A percentile compares a stretch with the other conserved stretches of the same genome.
These are phyloP conservation scores for Torulaspora indica DNA, from an alignment of 805 yeast species.

Conservation along the genomic window DNA sequence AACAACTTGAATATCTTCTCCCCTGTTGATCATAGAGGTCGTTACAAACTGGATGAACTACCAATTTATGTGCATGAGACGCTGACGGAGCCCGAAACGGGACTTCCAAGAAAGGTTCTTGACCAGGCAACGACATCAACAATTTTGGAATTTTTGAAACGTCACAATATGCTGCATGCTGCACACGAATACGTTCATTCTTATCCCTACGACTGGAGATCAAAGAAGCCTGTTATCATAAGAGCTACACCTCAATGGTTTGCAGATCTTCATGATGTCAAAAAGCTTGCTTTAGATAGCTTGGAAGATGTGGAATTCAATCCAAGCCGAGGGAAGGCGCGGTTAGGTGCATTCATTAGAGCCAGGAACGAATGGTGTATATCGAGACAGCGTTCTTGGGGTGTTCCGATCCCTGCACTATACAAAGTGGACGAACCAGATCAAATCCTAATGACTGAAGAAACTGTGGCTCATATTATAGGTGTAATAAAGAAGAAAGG, in stretches of 20 bases:
- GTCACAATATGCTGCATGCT: slow-evolving; percentile 43
- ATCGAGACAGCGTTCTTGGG: slow-evolving; percentile 95
- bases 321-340: slow-evolving; percentile 67
- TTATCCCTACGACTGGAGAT: slow-evolving; percentile 97
- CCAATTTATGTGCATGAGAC: slow-evolving; percentile 14
- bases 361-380: slow-evolving; percentile 96
- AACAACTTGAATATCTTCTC: slow-evolving; percentile 59
- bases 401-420: slow-evolving; percentile 92
- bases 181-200: slow-evolving; percentile 62
- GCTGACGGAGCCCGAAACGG: slow-evolving; percentile 16
- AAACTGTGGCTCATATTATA: slow-evolving; percentile 55
- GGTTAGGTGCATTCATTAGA: slow-evolving; percentile 66
- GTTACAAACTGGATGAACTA: slow-evolving; percentile 50
- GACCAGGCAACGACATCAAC: slow-evolving; percentile 46
- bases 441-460: slow-evolving; percentile 57
- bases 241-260: slow-evolving; percentile 98
- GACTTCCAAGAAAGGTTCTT: slow-evolving; percentile 46
- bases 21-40: slow-evolving; percentile 75
- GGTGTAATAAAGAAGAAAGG: slow-evolving; percentile 53
- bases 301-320: slow-evolving; percentile 60
- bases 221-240: slow-evolving; percentile 90
- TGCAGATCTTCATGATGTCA: slow-evolving; percentile 74
- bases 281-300: slow-evolving; percentile 54
- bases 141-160: slow-evolving; percentile 44
- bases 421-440: slow-evolving; percentile 52